These are phyloP conservation scores for Capronia americana DNA, from an alignment of 2,329 filamentous ascomycete genomes.

Conservation along the genomic window DNA sequence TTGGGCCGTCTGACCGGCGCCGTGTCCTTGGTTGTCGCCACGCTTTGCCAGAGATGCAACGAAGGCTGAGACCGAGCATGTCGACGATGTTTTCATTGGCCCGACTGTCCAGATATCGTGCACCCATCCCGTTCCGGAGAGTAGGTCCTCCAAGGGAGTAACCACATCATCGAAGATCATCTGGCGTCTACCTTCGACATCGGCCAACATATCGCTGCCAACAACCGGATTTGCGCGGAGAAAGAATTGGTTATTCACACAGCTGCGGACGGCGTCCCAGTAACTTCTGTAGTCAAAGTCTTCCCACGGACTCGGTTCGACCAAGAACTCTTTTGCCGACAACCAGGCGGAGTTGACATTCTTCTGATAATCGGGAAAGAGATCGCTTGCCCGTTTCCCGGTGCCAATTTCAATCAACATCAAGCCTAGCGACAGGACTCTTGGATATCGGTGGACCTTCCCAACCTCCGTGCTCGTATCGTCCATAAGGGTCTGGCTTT, in stretches of 20 bases:
- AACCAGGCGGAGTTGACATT: slow-evolving; percentile 18
- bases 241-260: slow-evolving; percentile 8
- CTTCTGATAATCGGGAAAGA: not conserved
- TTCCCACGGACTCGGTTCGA: not conserved
- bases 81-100: not conserved
- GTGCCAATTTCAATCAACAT: slow-evolving; percentile 15
- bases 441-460: not conserved
- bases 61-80: not conserved
- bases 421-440: slow-evolving; percentile 4
- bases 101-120: slow-evolving; percentile 5
- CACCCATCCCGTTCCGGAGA: slow-evolving; percentile 10
- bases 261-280: slow-evolving; percentile 14
- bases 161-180: slow-evolving; percentile 17
- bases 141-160: slow-evolving; percentile 7
- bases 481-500: not conserved
- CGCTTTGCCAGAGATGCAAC: not conserved
- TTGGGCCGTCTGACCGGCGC: not conserved
- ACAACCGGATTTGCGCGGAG: not conserved
- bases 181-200: slow-evolving; percentile 3
- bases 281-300: slow-evolving; percentile 10
- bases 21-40: not conserved
- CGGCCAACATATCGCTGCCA: not conserved
- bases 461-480: slow-evolving; percentile 3
- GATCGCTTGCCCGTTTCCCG: not conserved
- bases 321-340: slow-evolving; percentile 2